Conservation (phyloP, 495 filamentous ascomycete genomes). For the Neurospora sp. region DNA sequence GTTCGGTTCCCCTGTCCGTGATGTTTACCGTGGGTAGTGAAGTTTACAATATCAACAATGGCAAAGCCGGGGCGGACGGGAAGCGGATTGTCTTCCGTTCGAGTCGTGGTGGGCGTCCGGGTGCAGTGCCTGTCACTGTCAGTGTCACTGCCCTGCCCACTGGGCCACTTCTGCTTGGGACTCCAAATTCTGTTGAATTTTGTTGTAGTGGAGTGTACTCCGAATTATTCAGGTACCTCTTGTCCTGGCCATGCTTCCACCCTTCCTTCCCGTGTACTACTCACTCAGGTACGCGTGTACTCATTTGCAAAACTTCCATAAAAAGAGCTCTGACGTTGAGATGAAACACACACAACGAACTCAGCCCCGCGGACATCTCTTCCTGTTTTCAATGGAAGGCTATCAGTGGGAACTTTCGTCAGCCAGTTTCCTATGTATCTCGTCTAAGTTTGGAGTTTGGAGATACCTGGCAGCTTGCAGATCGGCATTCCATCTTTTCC, state of each 20-base stretch:
- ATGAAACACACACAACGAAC: neutral
- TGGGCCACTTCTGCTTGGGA: neutral
- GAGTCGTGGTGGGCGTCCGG: neutral
- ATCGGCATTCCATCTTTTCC: neutral
- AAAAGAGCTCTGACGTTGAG: neutral
- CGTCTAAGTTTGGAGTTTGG: neutral
- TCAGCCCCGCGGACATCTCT: neutral
- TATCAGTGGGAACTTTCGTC: neutral
- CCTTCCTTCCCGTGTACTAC: neutral
- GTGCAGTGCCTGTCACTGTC: neutral
- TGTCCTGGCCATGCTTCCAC: neutral
- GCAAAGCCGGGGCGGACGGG: neutral
- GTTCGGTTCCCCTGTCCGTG: neutral
- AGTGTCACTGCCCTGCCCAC: neutral
- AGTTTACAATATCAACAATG: neutral
- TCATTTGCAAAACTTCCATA: neutral
- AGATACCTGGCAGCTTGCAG: neutral
- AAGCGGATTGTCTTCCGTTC: neutral
- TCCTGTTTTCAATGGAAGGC: neutral
- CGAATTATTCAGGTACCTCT: neutral
- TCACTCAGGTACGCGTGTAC: neutral
- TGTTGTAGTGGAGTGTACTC: neutral
- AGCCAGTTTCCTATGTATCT: neutral
- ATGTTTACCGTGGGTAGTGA: neutral
- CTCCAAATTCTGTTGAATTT: neutral